These are phyloP conservation scores for Chytridiales sp. DNA, from an alignment of 371 early-diverging fungal species.

Conservation along the genomic window DNA sequence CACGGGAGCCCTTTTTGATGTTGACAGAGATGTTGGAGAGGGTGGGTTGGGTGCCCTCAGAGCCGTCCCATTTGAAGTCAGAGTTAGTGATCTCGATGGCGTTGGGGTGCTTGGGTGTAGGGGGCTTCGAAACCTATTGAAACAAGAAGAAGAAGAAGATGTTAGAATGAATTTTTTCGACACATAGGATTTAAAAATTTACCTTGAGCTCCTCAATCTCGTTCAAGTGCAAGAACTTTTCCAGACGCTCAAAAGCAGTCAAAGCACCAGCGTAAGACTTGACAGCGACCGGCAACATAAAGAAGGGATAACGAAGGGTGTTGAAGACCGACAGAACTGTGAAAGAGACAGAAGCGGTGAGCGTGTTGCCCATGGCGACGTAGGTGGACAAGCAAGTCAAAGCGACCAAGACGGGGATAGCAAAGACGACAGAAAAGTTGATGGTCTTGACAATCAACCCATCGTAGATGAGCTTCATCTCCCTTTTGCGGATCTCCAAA, in stretches of 20 bases:
- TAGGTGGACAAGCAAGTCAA: conserved; percentile 47
- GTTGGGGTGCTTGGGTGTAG: neutral
- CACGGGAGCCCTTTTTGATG: conserved; percentile 47
- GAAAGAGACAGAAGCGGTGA: conserved; percentile 52
- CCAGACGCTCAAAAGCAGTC: conserved; percentile 16
- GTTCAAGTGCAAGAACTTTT: conserved; percentile 33
- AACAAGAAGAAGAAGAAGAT: neutral
- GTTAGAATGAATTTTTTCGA: neutral
- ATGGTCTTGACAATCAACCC: conserved; percentile 54
- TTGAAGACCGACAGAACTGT: conserved; percentile 64
- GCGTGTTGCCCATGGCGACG: conserved; percentile 23
- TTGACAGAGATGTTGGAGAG: conserved; percentile 32
- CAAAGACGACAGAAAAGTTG: conserved; percentile 59
- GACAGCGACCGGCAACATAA: conserved; percentile 43
- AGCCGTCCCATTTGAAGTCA: conserved; percentile 61
- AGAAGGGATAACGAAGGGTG: conserved; percentile 63
- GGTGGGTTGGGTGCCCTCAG: conserved; percentile 23
- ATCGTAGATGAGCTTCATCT: conserved; percentile 43
- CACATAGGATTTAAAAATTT: neutral
- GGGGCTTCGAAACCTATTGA: neutral
- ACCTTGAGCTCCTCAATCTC: conserved; percentile 49
- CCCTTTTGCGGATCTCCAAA: conserved; percentile 45
- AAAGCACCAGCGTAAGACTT: conserved; percentile 12
- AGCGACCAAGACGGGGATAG: conserved; percentile 56
- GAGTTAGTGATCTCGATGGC: conserved; percentile 32